phyloP scores from a whole-genome alignment of 257 asterid genomes.

The Mitragyna speciosa region DNA sequence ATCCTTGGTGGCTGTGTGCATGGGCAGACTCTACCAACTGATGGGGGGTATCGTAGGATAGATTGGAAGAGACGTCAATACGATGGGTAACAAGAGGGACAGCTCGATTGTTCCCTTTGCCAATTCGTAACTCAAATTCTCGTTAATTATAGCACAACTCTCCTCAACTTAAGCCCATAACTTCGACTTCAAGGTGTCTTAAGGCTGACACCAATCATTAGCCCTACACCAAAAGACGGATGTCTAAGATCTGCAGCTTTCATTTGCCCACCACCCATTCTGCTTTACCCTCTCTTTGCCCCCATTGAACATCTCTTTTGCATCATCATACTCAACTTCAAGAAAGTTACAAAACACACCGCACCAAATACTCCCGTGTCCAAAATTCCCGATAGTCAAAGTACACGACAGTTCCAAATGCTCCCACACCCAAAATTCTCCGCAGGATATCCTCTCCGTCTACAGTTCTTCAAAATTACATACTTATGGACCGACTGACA shows the following conservation, averaged over 20 bases:
- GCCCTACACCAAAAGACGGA: neutral
- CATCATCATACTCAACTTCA: no score
- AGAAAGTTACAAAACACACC: no score
- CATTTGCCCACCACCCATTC: neutral
- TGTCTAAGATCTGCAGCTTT: neutral
- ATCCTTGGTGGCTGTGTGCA: constrained; percentile 16
- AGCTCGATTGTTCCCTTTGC: constrained; percentile 44
- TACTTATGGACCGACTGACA: neutral
- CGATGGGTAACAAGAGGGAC: constrained; percentile 34
- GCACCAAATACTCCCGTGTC: no score
- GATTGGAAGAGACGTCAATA: constrained; percentile 63
- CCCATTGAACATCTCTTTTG: no score
- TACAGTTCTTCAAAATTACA: neutral
- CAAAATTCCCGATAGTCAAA: no score
- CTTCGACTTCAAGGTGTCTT: constrained; percentile 17
- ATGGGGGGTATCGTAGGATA: constrained; percentile 57
- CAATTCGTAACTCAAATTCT: constrained; percentile 1
- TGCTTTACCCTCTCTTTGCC: no score
- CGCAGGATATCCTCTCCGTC: no score
- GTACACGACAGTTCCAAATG: no score
- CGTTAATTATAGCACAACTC: neutral
- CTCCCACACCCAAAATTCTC: no score
- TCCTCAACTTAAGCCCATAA: neutral
- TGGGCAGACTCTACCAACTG: constrained; percentile 39
- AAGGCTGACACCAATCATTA: neutral